Evolutionary conservation across 495 filamentous ascomycete species (phyloP), one percentile per base, ranked within the genome.

Genomic region (Xeromyces bisporus): DNA sequence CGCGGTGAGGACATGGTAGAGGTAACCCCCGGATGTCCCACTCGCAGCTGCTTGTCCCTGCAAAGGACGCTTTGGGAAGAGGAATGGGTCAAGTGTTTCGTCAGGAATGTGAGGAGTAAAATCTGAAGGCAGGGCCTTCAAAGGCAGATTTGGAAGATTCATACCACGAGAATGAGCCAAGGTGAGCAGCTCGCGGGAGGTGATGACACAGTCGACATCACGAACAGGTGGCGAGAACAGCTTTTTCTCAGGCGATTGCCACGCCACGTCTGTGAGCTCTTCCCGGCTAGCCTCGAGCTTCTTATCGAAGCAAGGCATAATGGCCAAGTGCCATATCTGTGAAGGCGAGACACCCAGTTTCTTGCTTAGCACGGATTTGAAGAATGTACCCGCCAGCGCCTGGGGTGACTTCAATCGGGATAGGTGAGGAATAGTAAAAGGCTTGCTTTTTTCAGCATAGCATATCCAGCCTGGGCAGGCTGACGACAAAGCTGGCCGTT

Each of bases 301-400:
- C 59, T 97, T 97, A 57, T 97, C 89, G 48, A 97, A 97, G 50
- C 89, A 97, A 14, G 89, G 89, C 91, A 96, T 96, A 20, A 97
- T 62, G 3, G 84, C 81, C 24, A 94, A 50, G 48, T 94, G 81
- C 81, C 89, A 97, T 48, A 96, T 84, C 29, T 73, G 71, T 34
- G 79, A 76, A 0, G 84, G 76, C 1, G 75, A 51, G 5, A 93
- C 66, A 7, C 73, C 70, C 25, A 83, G 60, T 24, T 56, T 63
- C 37, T 70, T 71, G 48, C 75, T 79, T 12, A 97, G 50, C 6
- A 77, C 68, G 0, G 83, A 81, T 43, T 97, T 97, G 17, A 96
- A 48, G 14, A 93, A 66, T 0, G 83, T 93, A 7, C 91, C 89
- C 26, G 78, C 74, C 24, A 96, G 56, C 2, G 89, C 89, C 54